These are phyloP conservation scores for Ophiocordyceps polyrhachis-furcata DNA, from an alignment of 2,329 filamentous ascomycete genomes.

Conservation along the genomic window DNA sequence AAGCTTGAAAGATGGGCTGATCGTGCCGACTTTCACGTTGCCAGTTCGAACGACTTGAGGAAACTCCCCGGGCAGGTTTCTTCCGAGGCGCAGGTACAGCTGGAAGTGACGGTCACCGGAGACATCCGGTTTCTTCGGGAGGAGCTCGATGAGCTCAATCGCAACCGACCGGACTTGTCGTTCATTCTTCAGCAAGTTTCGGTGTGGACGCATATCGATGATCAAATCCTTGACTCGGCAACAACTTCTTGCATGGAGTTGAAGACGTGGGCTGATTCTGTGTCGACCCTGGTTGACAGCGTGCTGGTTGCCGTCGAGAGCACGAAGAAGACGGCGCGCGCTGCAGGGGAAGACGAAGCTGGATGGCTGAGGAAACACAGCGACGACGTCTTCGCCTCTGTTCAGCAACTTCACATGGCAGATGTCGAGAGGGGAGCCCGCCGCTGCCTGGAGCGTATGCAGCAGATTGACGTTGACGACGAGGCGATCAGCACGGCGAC, in stretches of 20 bases:
- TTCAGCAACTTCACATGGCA: slow-evolving; percentile 39
- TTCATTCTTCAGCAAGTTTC: slow-evolving; percentile 49
- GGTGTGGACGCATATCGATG: slow-evolving; percentile 36
- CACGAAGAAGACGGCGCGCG: slow-evolving; percentile 33
- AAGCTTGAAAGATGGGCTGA: slow-evolving; percentile 31
- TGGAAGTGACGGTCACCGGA: slow-evolving; percentile 16
- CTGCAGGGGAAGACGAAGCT: slow-evolving; percentile 15
- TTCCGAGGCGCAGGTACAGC: slow-evolving; percentile 15
- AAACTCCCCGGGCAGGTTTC: slow-evolving; percentile 32
- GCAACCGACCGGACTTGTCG: slow-evolving; percentile 33
- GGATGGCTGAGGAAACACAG: slow-evolving; percentile 23
- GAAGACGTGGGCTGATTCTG: slow-evolving; percentile 31
- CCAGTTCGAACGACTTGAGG: slow-evolving; percentile 22
- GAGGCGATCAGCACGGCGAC: slow-evolving; percentile 10
- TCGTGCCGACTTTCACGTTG: slow-evolving; percentile 24
- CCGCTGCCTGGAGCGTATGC: slow-evolving; percentile 18
- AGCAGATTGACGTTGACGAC: slow-evolving; percentile 13
- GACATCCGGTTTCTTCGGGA: slow-evolving; percentile 18
- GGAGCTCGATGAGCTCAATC: slow-evolving; percentile 21
- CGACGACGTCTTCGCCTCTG: slow-evolving; percentile 29
- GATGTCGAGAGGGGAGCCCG: slow-evolving; percentile 29
- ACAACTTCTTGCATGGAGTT: slow-evolving; percentile 7
- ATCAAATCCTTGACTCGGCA: slow-evolving; percentile 3
- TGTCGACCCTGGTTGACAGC: slow-evolving; percentile 51
- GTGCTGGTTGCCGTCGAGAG: slow-evolving; percentile 67